phyloP scores from a whole-genome alignment of 139 green algal genomes.

The Pleodorina starrii region DNA sequence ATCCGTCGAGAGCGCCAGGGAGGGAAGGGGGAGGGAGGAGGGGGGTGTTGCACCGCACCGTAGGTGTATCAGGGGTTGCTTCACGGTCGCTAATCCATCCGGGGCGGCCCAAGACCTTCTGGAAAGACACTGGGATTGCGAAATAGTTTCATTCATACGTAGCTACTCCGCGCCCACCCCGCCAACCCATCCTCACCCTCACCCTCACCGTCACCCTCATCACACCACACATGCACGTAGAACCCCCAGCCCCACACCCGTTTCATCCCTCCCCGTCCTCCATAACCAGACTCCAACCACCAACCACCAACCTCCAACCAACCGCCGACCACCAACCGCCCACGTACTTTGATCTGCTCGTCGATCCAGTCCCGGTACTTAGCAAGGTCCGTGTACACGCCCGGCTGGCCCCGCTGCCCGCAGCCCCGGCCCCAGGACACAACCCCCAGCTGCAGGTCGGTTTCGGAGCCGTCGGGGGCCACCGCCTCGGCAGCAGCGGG shows the following conservation, averaged over 20 bases:
- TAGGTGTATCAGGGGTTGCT: too few species aligned
- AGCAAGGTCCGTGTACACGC: conserved; percentile 21
- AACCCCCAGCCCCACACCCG: background rate
- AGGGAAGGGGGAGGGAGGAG: too few species aligned
- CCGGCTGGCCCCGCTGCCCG: conserved; percentile 27
- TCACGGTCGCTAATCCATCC: too few species aligned
- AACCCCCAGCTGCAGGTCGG: conserved; percentile 45
- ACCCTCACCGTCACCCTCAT: too few species aligned
- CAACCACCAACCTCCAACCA: background rate
- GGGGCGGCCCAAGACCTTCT: too few species aligned
- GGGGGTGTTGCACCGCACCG: too few species aligned
- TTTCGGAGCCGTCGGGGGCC: background rate
- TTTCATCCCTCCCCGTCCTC: background rate
- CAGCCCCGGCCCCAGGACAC: conserved; percentile 57
- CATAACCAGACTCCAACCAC: too few species aligned
- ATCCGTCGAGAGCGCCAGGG: background rate
- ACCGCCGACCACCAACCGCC: background rate
- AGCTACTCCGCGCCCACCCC: too few species aligned
- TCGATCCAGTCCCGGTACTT: conserved; percentile 38
- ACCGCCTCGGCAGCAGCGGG: background rate
- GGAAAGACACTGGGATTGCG: too few species aligned
- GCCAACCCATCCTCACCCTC: too few species aligned
- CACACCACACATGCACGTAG: too few species aligned
- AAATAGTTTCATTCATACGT: too few species aligned
- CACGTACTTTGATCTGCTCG: background rate